Conservation (phyloP, 2,329 filamentous ascomycete genomes). For the Decorospora gaudefroyi region DNA sequence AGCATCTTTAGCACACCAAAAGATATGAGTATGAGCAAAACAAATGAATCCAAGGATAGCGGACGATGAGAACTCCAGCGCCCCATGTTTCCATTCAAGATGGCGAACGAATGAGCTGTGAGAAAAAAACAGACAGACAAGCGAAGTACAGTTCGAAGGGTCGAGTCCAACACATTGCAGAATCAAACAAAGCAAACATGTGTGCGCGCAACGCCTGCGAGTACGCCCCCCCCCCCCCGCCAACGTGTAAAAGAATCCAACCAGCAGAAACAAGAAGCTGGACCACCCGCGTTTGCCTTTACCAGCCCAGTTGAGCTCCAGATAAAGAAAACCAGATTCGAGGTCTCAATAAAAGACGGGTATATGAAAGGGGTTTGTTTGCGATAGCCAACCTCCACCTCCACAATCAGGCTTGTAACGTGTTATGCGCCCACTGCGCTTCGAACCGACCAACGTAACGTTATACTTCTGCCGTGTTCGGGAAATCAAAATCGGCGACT, state of each 20-base stretch:
- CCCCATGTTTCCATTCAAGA: too few species aligned
- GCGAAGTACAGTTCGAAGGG: too few species aligned
- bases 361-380: conserved; percentile 9
- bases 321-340: conserved; percentile 3
- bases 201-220: too few species aligned
- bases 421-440: not conserved
- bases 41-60: too few species aligned
- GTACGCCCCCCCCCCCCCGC: not conserved
- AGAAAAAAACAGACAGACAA: too few species aligned
- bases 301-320: conserved; percentile 22
- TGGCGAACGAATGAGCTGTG: too few species aligned
- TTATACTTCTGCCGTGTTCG: conserved; percentile 38
- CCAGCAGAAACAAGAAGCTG: not conserved
- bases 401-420: not conserved
- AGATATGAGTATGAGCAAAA: too few species aligned
- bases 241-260: not conserved
- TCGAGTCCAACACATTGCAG: too few species aligned
- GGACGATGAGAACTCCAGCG: too few species aligned
- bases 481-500: conserved; percentile 44
- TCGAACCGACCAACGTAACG: conserved; percentile 1
- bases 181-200: too few species aligned
- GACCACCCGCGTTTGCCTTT: not conserved
- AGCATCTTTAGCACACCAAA: too few species aligned
- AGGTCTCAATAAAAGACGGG: conserved; percentile 9
- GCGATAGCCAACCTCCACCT: not conserved